Base-by-base conservation (phyloP, 352 stramenopile genomes). In the Globisporangium uncinulatum region DNA sequence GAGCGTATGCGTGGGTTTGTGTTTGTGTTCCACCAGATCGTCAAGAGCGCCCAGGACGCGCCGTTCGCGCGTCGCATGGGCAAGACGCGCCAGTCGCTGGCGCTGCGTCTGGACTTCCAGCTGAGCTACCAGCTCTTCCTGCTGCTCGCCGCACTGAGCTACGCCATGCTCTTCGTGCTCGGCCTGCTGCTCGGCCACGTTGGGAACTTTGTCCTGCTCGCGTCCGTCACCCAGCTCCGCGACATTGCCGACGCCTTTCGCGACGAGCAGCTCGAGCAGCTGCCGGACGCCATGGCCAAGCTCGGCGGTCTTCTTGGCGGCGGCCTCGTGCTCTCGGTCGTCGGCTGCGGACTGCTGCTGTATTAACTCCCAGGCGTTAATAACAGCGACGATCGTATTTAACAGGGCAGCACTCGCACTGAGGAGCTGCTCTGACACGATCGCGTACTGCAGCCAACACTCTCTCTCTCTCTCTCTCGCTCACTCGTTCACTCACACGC, bases 211-310 rank as follows among this genome's bases (percentile, higher is more conserved):
- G 20, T 83, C n/a, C 66, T 93, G 32, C 6, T 92, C 7, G 54
- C 76, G 17, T 76, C 73, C 1, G 77, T 93, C 29, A 31, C 60
- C 20, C 74, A 74, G 41, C 62, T 92, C 11, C 86, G 88, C 39
- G 77, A 85, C 54, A 73, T 92, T 17, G 75, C 65, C 51, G 83
- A 93, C 46, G 74, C 74, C 10, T 92, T 93, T 49, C 68, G 81
- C 52, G 61, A 90, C 24, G 83, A 90, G 53, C 62, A 73, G 57
- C 67, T 93, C 32, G 62, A 79, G 20, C 62, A 77, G 8, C 62
- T 93, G 42, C 76, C 83, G 0, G 71, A 81, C 21, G 65, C 70
- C n/a, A 59, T 91, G 42, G 74, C 76, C 8, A 61, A 47, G 51
- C 66, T 93, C 19, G 76, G 56, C 11, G 64, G 64, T 7, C 53